Percentiles rank a stretch among this genome's conserved stretches.
Evolutionary conservation across 306 rosid species (phyloP).

Genomic region (Castanopsis chinensis): DNA sequence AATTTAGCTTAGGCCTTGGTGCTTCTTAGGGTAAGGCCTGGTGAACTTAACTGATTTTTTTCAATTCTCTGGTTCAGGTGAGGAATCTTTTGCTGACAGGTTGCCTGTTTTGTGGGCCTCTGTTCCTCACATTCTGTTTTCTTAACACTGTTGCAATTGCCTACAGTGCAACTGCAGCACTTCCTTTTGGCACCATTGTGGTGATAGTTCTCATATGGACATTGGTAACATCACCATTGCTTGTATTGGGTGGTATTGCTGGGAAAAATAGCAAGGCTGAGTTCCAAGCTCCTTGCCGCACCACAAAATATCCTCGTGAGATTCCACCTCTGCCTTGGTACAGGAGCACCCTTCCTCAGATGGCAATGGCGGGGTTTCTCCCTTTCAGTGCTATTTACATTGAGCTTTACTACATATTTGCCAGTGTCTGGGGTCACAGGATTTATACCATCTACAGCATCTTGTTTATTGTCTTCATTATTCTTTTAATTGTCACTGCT

Average conservation of each 20-base stretch:
- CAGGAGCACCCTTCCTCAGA: slow-evolving; percentile 86
- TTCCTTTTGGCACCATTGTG: slow-evolving; percentile 90
- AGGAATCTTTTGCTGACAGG: slow-evolving; percentile 90
- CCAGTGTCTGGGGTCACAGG: slow-evolving; percentile 99
- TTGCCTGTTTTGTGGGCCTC: slow-evolving; percentile 96
- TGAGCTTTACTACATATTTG: slow-evolving; percentile 96
- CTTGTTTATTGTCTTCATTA: slow-evolving; percentile 86
- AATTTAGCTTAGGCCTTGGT: background rate
- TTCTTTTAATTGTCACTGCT: slow-evolving; percentile 95
- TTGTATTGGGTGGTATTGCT: slow-evolving; percentile 95
- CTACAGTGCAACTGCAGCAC: slow-evolving; percentile 94
- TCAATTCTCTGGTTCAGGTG: slow-evolving; percentile 60
- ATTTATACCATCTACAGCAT: slow-evolving; percentile 97
- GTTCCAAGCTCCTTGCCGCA: slow-evolving; percentile 92
- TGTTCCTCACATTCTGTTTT: slow-evolving; percentile 90
- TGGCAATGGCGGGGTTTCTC: slow-evolving; percentile 99
- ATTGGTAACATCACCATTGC: slow-evolving; percentile 87
- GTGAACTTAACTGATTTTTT: slow-evolving; percentile 8
- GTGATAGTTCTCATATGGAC: slow-evolving; percentile 97
- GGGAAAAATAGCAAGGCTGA: slow-evolving; percentile 91
- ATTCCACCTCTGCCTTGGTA: slow-evolving; percentile 93
- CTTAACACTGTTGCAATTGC: slow-evolving; percentile 96
- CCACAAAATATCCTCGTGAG: slow-evolving; percentile 93
- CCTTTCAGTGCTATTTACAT: slow-evolving; percentile 98
- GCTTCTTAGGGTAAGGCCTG: background rate